phyloP scores from a whole-genome alignment of 177 flowering plant species.

The Vitis hybrid region DNA sequence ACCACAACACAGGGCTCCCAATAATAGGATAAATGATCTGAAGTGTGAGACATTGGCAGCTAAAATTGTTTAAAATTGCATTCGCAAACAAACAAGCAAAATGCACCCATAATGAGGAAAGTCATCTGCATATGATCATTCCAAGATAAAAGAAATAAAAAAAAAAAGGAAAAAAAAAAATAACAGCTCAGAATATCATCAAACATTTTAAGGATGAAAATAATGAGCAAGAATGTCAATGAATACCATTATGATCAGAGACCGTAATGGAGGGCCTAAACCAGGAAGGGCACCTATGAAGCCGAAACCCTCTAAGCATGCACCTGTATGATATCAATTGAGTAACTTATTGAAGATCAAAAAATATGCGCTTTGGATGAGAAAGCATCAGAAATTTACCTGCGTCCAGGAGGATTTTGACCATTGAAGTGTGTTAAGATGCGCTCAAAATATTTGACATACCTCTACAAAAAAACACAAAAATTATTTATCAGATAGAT shows the following conservation, averaged over 20 bases:
- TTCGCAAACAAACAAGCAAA: too few species aligned
- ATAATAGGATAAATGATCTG: too few species aligned
- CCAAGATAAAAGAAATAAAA: too few species aligned
- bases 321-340: constrained; percentile 52
- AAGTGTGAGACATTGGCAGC: too few species aligned
- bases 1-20: too few species aligned
- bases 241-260: constrained; percentile 86
- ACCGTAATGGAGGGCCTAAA: constrained; percentile 90
- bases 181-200: not conserved
- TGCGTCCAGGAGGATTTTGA: constrained; percentile 83
- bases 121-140: too few species aligned
- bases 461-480: constrained; percentile 54
- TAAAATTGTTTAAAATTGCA: too few species aligned
- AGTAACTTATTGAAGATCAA: constrained; percentile 6
- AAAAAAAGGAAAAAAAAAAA: not conserved
- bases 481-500: constrained; percentile 5
- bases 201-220: not conserved
- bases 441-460: constrained; percentile 94
- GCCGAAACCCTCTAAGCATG: constrained; percentile 98
- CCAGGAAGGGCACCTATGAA: constrained; percentile 95
- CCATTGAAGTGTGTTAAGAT: constrained; percentile 74
- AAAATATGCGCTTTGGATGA: not conserved
- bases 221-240: not conserved
- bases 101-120: too few species aligned
- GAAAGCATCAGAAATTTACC: constrained; percentile 40